Conservation (phyloP, 2,329 filamentous ascomycete species). For the Alternaria rosae region DNA sequence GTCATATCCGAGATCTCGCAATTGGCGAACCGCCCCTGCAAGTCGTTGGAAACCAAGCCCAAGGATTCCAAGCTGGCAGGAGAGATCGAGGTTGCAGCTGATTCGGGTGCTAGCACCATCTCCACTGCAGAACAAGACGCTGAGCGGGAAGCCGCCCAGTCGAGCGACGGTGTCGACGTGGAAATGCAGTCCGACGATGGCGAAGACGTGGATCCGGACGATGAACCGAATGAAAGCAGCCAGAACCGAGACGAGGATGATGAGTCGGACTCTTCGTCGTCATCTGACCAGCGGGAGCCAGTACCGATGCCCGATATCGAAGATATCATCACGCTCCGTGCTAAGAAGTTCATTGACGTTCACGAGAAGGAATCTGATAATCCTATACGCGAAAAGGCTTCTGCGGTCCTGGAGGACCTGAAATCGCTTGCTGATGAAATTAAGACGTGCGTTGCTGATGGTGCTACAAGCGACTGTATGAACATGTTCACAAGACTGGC, state of each 20-base stretch:
- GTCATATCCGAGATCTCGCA: slow-evolving; percentile 91
- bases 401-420: slow-evolving; percentile 75
- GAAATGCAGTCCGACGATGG: slow-evolving; percentile 61
- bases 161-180: slow-evolving; percentile 62
- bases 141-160: slow-evolving; percentile 59
- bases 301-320: slow-evolving; percentile 62
- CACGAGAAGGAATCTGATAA: slow-evolving; percentile 81
- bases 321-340: slow-evolving; percentile 75
- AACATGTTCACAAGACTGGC: slow-evolving; percentile 78
- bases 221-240: slow-evolving; percentile 65
- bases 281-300: slow-evolving; percentile 40
- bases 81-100: slow-evolving; percentile 33
- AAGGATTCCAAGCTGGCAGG: slow-evolving; percentile 37
- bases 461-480: slow-evolving; percentile 59
- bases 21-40: slow-evolving; percentile 65
- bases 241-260: slow-evolving; percentile 68
- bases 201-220: slow-evolving; percentile 62
- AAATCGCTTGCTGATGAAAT: slow-evolving; percentile 76
- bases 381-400: slow-evolving; percentile 79
- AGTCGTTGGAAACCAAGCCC: slow-evolving; percentile 36
- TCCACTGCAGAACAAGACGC: slow-evolving; percentile 43
- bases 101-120: slow-evolving; percentile 33
- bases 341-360: slow-evolving; percentile 81
- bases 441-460: slow-evolving; percentile 69
- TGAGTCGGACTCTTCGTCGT: slow-evolving; percentile 70